phyloP scores from a whole-genome alignment of 139 green algal species.

The Volvox reticuliferus region DNA sequence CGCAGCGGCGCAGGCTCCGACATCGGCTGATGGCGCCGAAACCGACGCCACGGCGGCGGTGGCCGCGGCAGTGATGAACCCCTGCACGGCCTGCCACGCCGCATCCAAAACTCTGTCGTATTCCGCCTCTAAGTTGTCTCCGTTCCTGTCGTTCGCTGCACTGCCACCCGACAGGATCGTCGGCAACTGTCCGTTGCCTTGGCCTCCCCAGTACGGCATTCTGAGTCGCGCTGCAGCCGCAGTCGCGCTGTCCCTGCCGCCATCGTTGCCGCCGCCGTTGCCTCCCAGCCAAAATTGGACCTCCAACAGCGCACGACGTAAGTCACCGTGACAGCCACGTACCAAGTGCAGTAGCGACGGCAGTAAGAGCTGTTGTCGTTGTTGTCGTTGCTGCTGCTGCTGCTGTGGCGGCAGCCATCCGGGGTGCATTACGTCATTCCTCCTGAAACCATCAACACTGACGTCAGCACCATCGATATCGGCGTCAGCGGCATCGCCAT shows the following conservation, averaged over 20 bases:
- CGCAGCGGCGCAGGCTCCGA: background rate
- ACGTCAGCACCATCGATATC: background rate
- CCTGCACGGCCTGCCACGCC: background rate
- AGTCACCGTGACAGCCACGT: slow-evolving; percentile 8
- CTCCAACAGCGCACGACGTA: slow-evolving; percentile 5
- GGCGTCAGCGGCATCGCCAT: background rate
- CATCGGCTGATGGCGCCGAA: background rate
- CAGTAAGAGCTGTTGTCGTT: background rate
- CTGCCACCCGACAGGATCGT: background rate
- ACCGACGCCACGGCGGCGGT: background rate
- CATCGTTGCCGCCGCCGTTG: background rate
- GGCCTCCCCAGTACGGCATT: background rate
- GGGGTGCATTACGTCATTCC: background rate
- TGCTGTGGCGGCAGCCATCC: background rate
- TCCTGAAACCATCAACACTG: background rate
- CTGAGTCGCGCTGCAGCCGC: background rate
- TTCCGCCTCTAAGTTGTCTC: background rate
- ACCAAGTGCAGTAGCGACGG: slow-evolving; percentile 7
- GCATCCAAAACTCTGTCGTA: background rate
- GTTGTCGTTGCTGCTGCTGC: too few relatives aligned
- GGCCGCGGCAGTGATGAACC: background rate
- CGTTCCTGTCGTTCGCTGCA: background rate
- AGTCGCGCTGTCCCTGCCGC: background rate
- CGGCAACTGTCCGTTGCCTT: background rate
- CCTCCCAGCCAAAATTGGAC: slow-evolving; percentile 44